Evolutionary conservation across 1,284 basidiomycete genomes (phyloP), one percentile per base, ranked within the genome.

Genomic region (Cerrena zonata): DNA sequence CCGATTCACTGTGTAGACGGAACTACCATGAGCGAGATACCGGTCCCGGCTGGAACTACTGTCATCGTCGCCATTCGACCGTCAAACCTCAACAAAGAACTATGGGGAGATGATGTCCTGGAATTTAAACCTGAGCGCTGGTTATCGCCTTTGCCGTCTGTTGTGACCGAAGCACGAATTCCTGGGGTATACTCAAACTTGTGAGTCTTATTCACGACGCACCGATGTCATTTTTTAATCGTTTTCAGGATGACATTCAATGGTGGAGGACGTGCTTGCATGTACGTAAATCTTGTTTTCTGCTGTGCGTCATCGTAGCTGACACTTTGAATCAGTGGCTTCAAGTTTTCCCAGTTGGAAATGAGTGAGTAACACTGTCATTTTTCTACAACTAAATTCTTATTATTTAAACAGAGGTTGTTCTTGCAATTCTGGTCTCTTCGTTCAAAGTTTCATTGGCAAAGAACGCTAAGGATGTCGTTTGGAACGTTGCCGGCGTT

Each of bases 21-120:
- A 0, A 52, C 67, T 37, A 53, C 58, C 0, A 64, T 75, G 3
- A 61, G 67, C 30, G 65, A 65, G 23, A 60, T 83, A n/a, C n/a
- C n/a, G n/a, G n/a, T n/a, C n/a, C n/a, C n/a, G n/a, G n/a, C n/a
- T n/a, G n/a, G n/a, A n/a, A 73, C 72, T 0, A 49, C 55, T 0
- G 50, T 83, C 12, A 58, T 59, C 10, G 61, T 74, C 1, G 69
- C 76, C 1, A 67, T 76, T 12, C 49, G 57, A 1, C 62, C 63
- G n/a, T 70, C 80, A 34, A 80, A 84, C 57, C 60, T 66, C 45
- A 80, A 69, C 50, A 75, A 62, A 55, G 67, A 58, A 26, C 63
- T 81, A 21, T 84, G 80, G 72, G 76, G 59, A 18, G 49, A 56
- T 5, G 59, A 61, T 30, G 59, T 58, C 3, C 44, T 48, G 38